These are phyloP conservation scores for Apiotrichum gamsii DNA, from an alignment of 1,284 basidiomycete genomes.

Conservation along the genomic window DNA sequence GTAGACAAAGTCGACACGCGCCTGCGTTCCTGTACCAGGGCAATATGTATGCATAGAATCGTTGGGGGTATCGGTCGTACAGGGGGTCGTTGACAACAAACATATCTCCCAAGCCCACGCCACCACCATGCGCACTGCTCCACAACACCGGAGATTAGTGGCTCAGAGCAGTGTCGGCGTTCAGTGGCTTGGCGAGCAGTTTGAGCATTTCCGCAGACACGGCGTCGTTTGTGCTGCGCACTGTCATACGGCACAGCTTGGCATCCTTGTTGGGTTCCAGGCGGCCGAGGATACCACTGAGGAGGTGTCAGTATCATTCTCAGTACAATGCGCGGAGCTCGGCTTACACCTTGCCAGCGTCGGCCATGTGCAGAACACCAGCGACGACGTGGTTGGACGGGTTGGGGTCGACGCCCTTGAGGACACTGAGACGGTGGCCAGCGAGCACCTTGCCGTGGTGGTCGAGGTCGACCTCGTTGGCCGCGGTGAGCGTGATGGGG, in stretches of 20 bases:
- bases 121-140: too few relatives aligned
- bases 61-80: neutral
- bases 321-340: too few relatives aligned
- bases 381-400: conserved; percentile 72
- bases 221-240: conserved; percentile 89
- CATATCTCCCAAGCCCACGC: too few relatives aligned
- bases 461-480: conserved; percentile 65
- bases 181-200: conserved; percentile 40
- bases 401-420: conserved; percentile 80
- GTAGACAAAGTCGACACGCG: too few relatives aligned
- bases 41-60: neutral
- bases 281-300: conserved; percentile 73
- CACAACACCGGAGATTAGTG: conserved; percentile 14
- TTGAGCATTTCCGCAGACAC: conserved; percentile 76
- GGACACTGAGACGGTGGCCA: conserved; percentile 68
- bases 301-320: neutral
- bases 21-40: too few relatives aligned
- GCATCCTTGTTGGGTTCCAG: conserved; percentile 92
- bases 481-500: conserved; percentile 61
- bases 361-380: conserved; percentile 81
- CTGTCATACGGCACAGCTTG: conserved; percentile 87
- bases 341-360: conserved; percentile 70
- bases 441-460: conserved; percentile 68
- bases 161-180: conserved; percentile 30
- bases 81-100: neutral